Base-by-base conservation (phyloP, 768 basidiomycete species). In the Naganishia kalamii region DNA sequence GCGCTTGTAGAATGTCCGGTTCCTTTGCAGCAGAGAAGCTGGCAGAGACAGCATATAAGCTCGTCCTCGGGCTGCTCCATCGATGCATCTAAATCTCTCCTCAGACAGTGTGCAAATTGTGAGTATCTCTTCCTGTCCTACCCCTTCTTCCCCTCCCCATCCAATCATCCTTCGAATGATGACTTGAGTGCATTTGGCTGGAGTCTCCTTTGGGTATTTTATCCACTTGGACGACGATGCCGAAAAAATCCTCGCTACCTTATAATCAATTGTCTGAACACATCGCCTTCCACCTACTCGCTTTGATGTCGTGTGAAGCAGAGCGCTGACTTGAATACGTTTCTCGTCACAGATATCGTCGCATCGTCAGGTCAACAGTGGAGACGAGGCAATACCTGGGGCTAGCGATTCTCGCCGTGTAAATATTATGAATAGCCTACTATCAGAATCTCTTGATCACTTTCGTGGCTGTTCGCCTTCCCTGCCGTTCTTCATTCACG, bases 171-270 rank as follows among this genome's bases (percentile, higher is more conserved):
- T 33, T 17, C 60, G 32, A 49, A 61, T 67, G 66, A 67, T 67
- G 66, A 67, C 66, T 54, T 49, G 66, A 68, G 66, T 68, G 66
- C 66, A 68, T 68, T 68, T 68, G 66, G 66, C 66, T 68, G 66
- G 66, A 68, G 66, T 63, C 65, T 29, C 37, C 62, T 49, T 52
- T 47, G 43, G 43, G 27, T 51, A 32, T 32, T 40, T 52, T 43
- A 59, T 40, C 44, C 44, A 37, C 46, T 48, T 63, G 47, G 52
- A 41, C 35, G 59, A 32, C 66, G 66, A 63, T 68, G 66, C 66
- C 66, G 66, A 68, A 59, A 68, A 65, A 63, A 33, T 41, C 49
- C 47, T 48, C 40, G 66, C 66, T 68, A 68, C 66, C 66, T 68
- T 68, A 68, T 62, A 63, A 66, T 37, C 25, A 61, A 49, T 51